These are phyloP conservation scores for Pythium utonaiense DNA, from an alignment of 352 stramenopile species.

Conservation along the genomic window DNA sequence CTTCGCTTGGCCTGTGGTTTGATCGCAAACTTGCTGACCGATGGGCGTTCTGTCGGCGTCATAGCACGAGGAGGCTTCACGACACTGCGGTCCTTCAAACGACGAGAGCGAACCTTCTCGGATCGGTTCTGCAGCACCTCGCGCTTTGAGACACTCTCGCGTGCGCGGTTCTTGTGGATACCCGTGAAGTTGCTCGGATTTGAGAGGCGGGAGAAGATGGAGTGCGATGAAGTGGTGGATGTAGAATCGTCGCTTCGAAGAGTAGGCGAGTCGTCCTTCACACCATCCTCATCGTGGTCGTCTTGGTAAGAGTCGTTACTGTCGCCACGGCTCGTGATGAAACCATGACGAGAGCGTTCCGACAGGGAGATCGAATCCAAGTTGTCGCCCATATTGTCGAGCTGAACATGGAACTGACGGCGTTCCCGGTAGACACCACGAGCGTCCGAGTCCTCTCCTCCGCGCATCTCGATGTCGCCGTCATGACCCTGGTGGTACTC, in stretches of 20 bases:
- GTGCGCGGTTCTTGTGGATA: constrained; percentile 84
- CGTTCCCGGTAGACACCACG: constrained; percentile 19
- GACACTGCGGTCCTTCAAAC: constrained; percentile 57
- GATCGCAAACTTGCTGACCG: constrained; percentile 33
- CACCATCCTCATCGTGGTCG: constrained; percentile 21
- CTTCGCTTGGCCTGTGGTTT: constrained; percentile 56
- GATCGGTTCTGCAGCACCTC: constrained; percentile 73
- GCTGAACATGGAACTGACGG: constrained; percentile 54
- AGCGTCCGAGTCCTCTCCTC: constrained; percentile 15
- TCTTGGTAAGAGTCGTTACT: constrained; percentile 29
- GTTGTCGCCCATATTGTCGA: constrained; percentile 44
- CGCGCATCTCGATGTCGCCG: constrained; percentile 48
- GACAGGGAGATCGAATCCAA: constrained; percentile 36
- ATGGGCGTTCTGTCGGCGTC: constrained; percentile 55
- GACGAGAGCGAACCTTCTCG: constrained; percentile 67
- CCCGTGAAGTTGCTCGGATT: constrained; percentile 88
- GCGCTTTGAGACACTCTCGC: constrained; percentile 76
- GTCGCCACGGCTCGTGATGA: constrained; percentile 32
- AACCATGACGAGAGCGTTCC: constrained; percentile 33
- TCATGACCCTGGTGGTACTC: constrained; percentile 35
- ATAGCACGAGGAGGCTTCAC: constrained; percentile 47
- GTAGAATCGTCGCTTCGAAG: constrained; percentile 66
- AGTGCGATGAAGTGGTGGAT: constrained; percentile 33
- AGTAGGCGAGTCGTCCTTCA: constrained; percentile 42
- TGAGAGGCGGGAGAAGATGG: constrained; percentile 82